These are phyloP conservation scores for Hypoxylon lenormandii DNA, from an alignment of 495 filamentous ascomycete genomes.

Conservation along the genomic window DNA sequence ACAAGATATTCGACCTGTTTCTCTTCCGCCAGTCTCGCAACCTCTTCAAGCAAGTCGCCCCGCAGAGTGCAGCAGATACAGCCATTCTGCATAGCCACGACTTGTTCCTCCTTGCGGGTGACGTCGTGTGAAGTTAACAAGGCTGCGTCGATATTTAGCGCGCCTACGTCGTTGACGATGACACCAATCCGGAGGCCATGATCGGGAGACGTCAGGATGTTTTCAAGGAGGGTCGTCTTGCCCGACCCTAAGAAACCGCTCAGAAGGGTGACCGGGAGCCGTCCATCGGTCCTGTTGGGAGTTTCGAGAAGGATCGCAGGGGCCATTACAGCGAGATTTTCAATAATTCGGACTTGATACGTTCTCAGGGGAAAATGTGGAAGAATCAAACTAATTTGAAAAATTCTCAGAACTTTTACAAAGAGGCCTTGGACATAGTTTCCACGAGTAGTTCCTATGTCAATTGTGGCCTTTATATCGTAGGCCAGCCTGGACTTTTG, in stretches of 20 bases:
- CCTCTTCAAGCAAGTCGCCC: slow-evolving; percentile 67
- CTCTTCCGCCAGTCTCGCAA: slow-evolving; percentile 63
- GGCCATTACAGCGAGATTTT: slow-evolving; percentile 18
- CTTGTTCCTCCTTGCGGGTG: slow-evolving; percentile 62
- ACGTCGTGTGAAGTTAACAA: slow-evolving; percentile 65
- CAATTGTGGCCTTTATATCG: slow-evolving; percentile 11
- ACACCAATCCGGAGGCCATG: slow-evolving; percentile 68
- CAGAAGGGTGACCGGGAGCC: slow-evolving; percentile 49
- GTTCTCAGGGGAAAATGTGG: not conserved
- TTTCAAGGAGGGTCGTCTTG: slow-evolving; percentile 69
- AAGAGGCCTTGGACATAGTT: too few species aligned
- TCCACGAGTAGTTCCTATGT: too few species aligned
- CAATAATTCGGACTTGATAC: not conserved
- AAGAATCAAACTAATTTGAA: too few species aligned
- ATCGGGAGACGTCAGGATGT: slow-evolving; percentile 63
- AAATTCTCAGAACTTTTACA: too few species aligned
- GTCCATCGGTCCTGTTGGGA: slow-evolving; percentile 8
- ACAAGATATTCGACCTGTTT: slow-evolving; percentile 68
- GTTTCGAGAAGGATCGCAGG: slow-evolving; percentile 27
- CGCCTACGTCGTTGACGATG: slow-evolving; percentile 70
- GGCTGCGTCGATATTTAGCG: slow-evolving; percentile 68
- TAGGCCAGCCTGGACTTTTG: not conserved
- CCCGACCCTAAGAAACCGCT: slow-evolving; percentile 60
- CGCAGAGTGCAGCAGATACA: slow-evolving; percentile 73
- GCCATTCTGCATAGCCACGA: slow-evolving; percentile 71